phyloP scores from a whole-genome alignment of 176 grass and related monocot genomes.

The Avena sativa region DNA sequence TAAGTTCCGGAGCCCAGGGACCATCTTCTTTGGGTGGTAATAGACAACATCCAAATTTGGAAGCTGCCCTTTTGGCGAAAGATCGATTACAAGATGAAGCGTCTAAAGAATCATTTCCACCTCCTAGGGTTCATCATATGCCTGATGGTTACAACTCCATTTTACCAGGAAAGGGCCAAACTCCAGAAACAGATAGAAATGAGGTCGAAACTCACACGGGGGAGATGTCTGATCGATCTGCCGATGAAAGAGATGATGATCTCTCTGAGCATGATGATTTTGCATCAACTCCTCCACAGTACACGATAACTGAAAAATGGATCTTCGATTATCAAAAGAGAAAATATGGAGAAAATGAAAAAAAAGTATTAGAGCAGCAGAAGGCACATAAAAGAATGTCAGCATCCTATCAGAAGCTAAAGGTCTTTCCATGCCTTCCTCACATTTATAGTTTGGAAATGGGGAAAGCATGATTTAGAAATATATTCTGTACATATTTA shows the following conservation, averaged over 20 bases:
- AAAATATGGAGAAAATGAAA: conserved; percentile 70
- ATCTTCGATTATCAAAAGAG: conserved; percentile 79
- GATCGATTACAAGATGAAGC: conserved; percentile 40
- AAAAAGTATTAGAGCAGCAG: conserved; percentile 60
- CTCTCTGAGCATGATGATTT: conserved; percentile 65
- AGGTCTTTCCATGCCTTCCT: conserved; percentile 54
- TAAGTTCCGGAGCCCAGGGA: conserved; percentile 52
- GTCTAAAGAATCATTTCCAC: conserved; percentile 52
- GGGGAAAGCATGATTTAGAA: background rate
- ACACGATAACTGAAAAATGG: conserved; percentile 90
- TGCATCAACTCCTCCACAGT: conserved; percentile 72
- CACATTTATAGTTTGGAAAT: conserved; percentile 3
- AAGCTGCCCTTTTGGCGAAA: conserved; percentile 39
- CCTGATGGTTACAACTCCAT: conserved; percentile 61
- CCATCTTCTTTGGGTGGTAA: conserved; percentile 49
- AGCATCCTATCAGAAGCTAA: conserved; percentile 76
- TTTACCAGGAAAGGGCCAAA: conserved; percentile 58
- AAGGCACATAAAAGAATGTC: conserved; percentile 71
- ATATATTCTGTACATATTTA: conserved; percentile 13
- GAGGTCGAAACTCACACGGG: conserved; percentile 47
- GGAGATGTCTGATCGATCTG: conserved; percentile 60
- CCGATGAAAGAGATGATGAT: conserved; percentile 70
- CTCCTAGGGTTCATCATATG: conserved; percentile 41
- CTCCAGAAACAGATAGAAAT: conserved; percentile 46
- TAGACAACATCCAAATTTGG: conserved; percentile 46